Conservation (phyloP, 2,329 filamentous ascomycete species). For the Hypoxylon sp. region DNA sequence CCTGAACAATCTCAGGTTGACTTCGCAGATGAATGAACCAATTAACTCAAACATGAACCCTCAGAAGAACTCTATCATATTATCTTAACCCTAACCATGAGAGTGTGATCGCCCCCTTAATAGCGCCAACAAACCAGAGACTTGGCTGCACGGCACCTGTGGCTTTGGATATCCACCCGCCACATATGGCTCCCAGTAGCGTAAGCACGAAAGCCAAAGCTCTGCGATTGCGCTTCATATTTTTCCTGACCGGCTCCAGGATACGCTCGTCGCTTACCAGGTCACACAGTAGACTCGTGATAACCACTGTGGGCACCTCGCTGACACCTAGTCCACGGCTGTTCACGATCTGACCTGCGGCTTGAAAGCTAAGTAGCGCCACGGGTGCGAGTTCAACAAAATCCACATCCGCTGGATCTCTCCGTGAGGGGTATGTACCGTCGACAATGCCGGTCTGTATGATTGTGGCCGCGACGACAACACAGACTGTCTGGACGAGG, state of each 20-base stretch:
- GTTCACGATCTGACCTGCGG: conserved; percentile 69
- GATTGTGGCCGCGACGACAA: conserved; percentile 49
- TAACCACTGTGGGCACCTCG: conserved; percentile 69
- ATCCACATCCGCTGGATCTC: conserved; percentile 47
- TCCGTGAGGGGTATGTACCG: conserved; percentile 50
- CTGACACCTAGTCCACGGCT: conserved; percentile 66
- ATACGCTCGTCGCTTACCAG: conserved; percentile 66
- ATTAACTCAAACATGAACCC: not conserved
- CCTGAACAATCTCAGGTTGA: no score
- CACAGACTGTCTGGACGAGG: conserved; percentile 50
- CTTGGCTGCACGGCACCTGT: conserved; percentile 59
- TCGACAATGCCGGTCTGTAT: conserved; percentile 52
- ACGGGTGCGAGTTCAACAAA: conserved; percentile 54
- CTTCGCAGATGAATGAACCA: not conserved
- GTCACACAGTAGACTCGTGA: conserved; percentile 69
- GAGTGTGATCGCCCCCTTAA: conserved; percentile 60
- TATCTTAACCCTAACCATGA: conserved; percentile 48
- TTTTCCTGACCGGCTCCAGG: conserved; percentile 60
- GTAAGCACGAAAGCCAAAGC: conserved; percentile 60
- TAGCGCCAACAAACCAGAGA: conserved; percentile 62
- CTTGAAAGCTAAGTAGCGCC: conserved; percentile 68
- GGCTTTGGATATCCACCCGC: conserved; percentile 64
- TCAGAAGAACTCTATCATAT: not conserved
- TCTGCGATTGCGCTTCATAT: conserved; percentile 66
- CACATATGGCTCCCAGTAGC: conserved; percentile 63